These are phyloP conservation scores for Carex scoparia DNA, from an alignment of 176 grass and related monocot species.

Conservation along the genomic window DNA sequence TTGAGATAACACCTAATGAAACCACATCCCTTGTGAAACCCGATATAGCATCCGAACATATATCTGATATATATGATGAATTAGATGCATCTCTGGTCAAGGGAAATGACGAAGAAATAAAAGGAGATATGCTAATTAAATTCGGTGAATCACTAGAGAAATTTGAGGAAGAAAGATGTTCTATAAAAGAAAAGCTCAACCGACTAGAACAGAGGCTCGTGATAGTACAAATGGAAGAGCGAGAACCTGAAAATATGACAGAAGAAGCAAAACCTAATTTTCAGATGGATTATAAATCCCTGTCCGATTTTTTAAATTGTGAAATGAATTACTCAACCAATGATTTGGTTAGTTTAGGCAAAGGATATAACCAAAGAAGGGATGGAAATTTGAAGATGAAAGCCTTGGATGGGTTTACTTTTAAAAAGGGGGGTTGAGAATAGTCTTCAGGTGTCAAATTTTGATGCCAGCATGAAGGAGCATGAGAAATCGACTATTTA, in stretches of 20 bases:
- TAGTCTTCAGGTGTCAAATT: neutral
- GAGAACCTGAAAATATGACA: neutral
- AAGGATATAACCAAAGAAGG: neutral
- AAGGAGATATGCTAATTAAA: neutral
- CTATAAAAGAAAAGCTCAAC: conserved; percentile 9
- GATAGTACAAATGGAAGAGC: conserved; percentile 4
- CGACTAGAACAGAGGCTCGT: conserved; percentile 1
- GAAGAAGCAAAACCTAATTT: neutral
- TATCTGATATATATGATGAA: neutral
- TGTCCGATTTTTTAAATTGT: neutral
- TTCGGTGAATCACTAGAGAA: neutral
- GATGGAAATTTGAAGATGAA: neutral
- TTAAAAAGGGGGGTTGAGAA: neutral
- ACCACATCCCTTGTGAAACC: neutral
- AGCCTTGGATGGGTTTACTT: neutral
- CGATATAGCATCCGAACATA: neutral
- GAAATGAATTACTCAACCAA: conserved; percentile 22
- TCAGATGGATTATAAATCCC: neutral
- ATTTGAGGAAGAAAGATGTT: conserved; percentile 11
- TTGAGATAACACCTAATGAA: conserved; percentile 1
- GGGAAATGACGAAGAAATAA: neutral
- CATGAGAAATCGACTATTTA: neutral
- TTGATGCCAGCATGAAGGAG: neutral
- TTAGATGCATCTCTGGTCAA: neutral
- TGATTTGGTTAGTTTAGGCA: conserved; percentile 24